phyloP scores from a whole-genome alignment of 352 stramenopile genomes.

The Phytopythium ostracodes region DNA sequence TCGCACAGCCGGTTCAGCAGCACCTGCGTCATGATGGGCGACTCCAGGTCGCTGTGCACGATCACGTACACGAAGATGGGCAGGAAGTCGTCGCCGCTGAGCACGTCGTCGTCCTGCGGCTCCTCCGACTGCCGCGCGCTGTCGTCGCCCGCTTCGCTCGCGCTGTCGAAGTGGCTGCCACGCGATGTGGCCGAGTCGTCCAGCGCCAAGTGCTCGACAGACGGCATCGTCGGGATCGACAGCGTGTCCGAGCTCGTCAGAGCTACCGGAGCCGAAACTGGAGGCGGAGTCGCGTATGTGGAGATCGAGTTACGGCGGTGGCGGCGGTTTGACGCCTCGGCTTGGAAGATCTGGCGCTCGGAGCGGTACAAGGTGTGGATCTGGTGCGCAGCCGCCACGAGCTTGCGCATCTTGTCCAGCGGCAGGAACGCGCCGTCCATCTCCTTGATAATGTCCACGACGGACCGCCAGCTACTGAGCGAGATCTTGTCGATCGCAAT shows the following conservation, averaged over 20 bases:
- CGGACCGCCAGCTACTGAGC: constrained; percentile 64
- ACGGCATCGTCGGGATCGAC: constrained; percentile 5
- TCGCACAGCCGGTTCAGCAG: constrained; percentile 82
- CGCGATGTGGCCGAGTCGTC: background rate
- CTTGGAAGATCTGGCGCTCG: constrained; percentile 48
- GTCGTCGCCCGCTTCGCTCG: constrained; percentile 11
- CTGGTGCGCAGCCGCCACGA: constrained; percentile 62
- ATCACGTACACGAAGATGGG: constrained; percentile 90
- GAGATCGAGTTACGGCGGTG: constrained; percentile 36
- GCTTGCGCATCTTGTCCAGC: constrained; percentile 81
- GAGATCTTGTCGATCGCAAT: constrained; percentile 78
- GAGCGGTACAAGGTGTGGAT: constrained; percentile 71
- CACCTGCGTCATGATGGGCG: constrained; percentile 78
- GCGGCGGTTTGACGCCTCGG: constrained; percentile 22
- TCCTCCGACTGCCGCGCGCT: constrained; percentile 8
- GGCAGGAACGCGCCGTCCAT: constrained; percentile 80
- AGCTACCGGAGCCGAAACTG: background rate
- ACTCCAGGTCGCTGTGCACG: constrained; percentile 69
- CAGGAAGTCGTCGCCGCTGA: constrained; percentile 84
- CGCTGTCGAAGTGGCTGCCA: background rate
- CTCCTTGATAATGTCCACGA: constrained; percentile 77
- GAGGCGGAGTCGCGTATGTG: background rate
- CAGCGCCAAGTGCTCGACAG: background rate
- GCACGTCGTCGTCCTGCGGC: constrained; percentile 51
- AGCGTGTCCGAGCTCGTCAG: constrained; percentile 7